Base-by-base conservation (phyloP, 306 rosid species). In the Prunus kanzakura region DNA sequence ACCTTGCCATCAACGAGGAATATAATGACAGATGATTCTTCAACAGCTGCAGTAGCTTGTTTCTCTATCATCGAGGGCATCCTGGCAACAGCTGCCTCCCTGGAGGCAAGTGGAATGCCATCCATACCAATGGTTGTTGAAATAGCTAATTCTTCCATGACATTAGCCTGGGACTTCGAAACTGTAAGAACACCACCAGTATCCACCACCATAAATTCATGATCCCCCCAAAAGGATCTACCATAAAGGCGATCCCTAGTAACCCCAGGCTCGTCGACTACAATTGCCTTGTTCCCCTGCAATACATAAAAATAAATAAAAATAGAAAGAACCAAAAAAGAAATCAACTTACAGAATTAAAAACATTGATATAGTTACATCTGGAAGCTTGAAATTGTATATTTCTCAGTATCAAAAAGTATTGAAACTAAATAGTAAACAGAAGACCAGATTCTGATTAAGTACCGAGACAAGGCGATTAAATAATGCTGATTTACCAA, bases 31-130 rank as follows among this genome's bases (percentile, higher is more conserved):
- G 97, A 86, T 67, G 98, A 85, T 86, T 95, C 98, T 79, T 95
- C 97, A 38, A 92, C 91, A 61, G 97, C 98, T 52, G 96, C 86
- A 73, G 81, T 83, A 2, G 97, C 97, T 86, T 95, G 98, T 72
- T 82, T 90, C 92, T 94, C 98, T 50, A 94, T 94, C 98, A 94
- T 94, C 16, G 98, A 89, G 12, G 98, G 97, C 97, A 95, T 92
- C 89, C 95, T 89, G 20, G 96, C 95, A 85, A 90, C 87, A 43
- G 98, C 96, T 58, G 96, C 96, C 86, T 95, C 98, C 79, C 97
- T 89, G 16, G 89, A 74, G 64, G 96, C 89, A 69, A 95, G 92
- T 67, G 97, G 91, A 88, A 95, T 92, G 38, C 97, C 98, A 77
- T 95, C 98, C 98, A 92, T 95, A 56, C 98, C 98, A 71, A 95